Base-by-base conservation (phyloP, 441 rosid species). In the Adansonia gregorii region DNA sequence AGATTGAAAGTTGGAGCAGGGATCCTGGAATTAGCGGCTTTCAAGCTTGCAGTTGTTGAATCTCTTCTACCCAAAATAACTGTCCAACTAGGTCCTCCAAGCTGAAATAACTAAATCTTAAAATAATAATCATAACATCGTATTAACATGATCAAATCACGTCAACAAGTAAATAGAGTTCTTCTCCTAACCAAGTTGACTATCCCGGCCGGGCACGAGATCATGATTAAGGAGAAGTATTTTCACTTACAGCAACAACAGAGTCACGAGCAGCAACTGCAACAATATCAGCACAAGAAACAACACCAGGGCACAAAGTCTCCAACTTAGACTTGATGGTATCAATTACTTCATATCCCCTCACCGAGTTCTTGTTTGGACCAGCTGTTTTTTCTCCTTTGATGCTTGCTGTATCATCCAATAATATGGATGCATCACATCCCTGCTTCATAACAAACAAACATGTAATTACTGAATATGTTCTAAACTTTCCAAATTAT, bases 51-150 rank as follows among this genome's bases (percentile, higher is more conserved):
- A 4, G 82, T 83, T 19, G 82, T 78, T 8, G 90, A 78, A 73
- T 87, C 88, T 79, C 85, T 83, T 75, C 90, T 81, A 39, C 88
- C 90, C 7, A 87, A 68, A 24, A 63, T 82, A 22, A 83, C 90
- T 0, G 71, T 51, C 88, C 88, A 87, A 3, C 76, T 72, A 4
- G 67, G 77, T 35, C 90, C 89, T 17, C 89, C 79, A 2, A 83
- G 74, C 87, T 87, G 76, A 58, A 61, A 59, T 1, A 35, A 20
- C 15, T 0, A 39, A 39, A 39, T 0, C 43, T 0, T 5, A 39
- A 39, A 39, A 39, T 39, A 39, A 39, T 0, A 4, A 39, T 6
- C 43, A 2, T 31, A 31, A 31, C 2, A 31, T 31, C 3, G 35
- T 31, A 31, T 31, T 31, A 31, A 31, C 27, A 24, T 24, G 27